phyloP scores from a whole-genome alignment of 805 yeast genomes.

The Nakazawaea siamensis region DNA sequence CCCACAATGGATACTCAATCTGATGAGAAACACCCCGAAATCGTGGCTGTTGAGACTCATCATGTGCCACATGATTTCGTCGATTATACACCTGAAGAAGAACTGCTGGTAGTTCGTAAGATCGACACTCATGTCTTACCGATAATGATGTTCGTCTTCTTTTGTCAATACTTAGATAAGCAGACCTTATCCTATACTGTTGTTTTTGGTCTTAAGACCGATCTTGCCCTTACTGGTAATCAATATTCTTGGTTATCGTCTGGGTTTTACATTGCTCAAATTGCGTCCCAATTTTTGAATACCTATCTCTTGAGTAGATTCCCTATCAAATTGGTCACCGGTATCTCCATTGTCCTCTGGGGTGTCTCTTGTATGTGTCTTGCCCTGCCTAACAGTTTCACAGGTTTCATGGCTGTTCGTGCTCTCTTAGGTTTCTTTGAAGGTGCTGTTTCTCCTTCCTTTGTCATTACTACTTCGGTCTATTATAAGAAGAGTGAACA shows the following conservation, averaged over 20 bases:
- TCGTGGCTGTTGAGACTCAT: not conserved
- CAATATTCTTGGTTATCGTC: slow-evolving; percentile 15
- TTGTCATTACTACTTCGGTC: slow-evolving; percentile 40
- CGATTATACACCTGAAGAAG: slow-evolving; percentile 22
- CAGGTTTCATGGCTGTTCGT: slow-evolving; percentile 38
- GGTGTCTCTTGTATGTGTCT: slow-evolving; percentile 35
- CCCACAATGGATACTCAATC: too few species aligned
- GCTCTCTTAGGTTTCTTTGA: slow-evolving; percentile 46
- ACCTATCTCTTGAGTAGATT: slow-evolving; percentile 25
- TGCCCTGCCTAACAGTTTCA: slow-evolving; percentile 34
- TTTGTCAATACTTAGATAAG: slow-evolving; percentile 56
- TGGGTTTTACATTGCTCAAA: slow-evolving; percentile 30
- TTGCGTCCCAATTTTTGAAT: slow-evolving; percentile 28
- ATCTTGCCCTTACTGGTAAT: slow-evolving; percentile 21
- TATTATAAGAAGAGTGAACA: slow-evolving; percentile 36
- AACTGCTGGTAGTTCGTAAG: slow-evolving; percentile 25
- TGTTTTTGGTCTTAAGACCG: slow-evolving; percentile 17
- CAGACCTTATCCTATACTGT: slow-evolving; percentile 25
- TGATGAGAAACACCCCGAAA: not conserved
- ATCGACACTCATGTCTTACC: slow-evolving; percentile 47
- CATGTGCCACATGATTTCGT: slow-evolving; percentile 9
- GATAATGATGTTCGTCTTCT: slow-evolving; percentile 37
- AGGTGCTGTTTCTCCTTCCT: slow-evolving; percentile 32
- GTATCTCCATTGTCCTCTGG: slow-evolving; percentile 29
- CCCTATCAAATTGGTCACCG: slow-evolving; percentile 27